These are phyloP conservation scores for Asterionellopsis glacialis DNA, from an alignment of 108 stramenopile species.

Conservation along the genomic window DNA sequence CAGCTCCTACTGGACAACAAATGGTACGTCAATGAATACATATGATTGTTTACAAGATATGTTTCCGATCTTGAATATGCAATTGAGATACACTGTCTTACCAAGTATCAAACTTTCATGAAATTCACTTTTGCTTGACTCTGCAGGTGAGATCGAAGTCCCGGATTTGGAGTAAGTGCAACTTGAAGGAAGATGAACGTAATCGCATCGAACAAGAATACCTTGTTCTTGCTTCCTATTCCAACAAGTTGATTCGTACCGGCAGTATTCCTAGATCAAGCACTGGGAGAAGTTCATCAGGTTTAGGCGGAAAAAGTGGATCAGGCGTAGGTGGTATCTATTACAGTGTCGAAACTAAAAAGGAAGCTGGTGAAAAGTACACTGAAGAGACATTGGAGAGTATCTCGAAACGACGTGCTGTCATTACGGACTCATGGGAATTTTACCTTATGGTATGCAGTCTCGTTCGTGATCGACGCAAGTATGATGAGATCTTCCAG, in stretches of 20 bases:
- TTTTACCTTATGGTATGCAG: constrained; percentile 84
- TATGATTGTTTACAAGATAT: background rate
- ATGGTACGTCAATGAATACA: background rate
- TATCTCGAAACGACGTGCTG: constrained; percentile 81
- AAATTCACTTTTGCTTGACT: background rate
- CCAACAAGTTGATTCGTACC: constrained; percentile 73
- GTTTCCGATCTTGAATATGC: no score
- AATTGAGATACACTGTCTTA: no score
- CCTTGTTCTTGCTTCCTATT: constrained; percentile 75
- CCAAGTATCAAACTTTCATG: no score
- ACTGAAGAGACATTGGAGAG: constrained; percentile 75
- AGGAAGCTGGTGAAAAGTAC: constrained; percentile 53
- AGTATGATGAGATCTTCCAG: constrained; percentile 79
- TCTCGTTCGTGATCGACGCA: constrained; percentile 63
- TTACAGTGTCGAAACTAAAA: constrained; percentile 46
- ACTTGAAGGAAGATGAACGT: constrained; percentile 44
- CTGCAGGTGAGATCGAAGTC: constrained; percentile 6
- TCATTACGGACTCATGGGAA: constrained; percentile 85
- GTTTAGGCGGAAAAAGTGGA: constrained; percentile 17
- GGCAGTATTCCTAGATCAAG: constrained; percentile 50
- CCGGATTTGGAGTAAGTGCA: constrained; percentile 36
- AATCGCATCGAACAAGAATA: constrained; percentile 75
- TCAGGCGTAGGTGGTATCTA: constrained; percentile 63
- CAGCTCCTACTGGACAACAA: background rate
- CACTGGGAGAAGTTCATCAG: no score